phyloP scores from a whole-genome alignment of 2,329 filamentous ascomycete species.

The Paracorniculantispora psalliotae region DNA sequence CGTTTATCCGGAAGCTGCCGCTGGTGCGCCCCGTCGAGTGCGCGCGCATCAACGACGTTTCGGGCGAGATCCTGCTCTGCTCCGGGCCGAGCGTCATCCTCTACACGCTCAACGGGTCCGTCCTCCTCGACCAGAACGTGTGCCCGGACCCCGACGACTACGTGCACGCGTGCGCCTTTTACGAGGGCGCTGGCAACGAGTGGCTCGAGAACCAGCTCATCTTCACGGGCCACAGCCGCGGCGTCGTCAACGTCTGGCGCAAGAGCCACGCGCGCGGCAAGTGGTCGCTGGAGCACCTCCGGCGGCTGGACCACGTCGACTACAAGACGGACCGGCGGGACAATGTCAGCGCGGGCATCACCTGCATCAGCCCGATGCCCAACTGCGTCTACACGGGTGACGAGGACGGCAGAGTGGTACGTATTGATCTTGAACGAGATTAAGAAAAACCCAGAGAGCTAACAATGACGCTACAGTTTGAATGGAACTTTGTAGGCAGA shows the following conservation, averaged over 20 bases:
- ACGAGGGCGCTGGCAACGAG: constrained; percentile 85
- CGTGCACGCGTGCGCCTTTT: constrained; percentile 81
- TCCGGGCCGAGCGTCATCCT: constrained; percentile 69
- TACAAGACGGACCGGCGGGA: constrained; percentile 52
- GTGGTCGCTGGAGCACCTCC: constrained; percentile 75
- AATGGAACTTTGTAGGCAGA: constrained; percentile 57
- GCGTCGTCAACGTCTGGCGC: constrained; percentile 75
- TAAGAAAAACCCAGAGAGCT: constrained; percentile 7
- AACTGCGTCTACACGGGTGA: constrained; percentile 88
- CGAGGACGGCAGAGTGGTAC: constrained; percentile 82
- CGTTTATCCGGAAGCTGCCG: constrained; percentile 74
- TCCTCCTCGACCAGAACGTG: constrained; percentile 77
- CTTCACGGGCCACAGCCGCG: constrained; percentile 82
- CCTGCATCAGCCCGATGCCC: constrained; percentile 78
- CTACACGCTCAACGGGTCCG: constrained; percentile 82
- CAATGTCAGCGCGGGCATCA: constrained; percentile 66
- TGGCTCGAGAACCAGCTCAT: constrained; percentile 84
- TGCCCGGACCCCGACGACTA: constrained; percentile 67
- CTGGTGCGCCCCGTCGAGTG: constrained; percentile 59
- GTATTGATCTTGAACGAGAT: too few relatives aligned
- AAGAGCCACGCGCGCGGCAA: constrained; percentile 51
- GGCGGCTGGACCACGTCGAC: constrained; percentile 77
- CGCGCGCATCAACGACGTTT: constrained; percentile 82
- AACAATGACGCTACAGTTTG: constrained; percentile 41
- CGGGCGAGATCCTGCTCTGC: constrained; percentile 83